Base-by-base conservation (phyloP, 176 grass and related monocot genomes). In the Oryza brachyantha region DNA sequence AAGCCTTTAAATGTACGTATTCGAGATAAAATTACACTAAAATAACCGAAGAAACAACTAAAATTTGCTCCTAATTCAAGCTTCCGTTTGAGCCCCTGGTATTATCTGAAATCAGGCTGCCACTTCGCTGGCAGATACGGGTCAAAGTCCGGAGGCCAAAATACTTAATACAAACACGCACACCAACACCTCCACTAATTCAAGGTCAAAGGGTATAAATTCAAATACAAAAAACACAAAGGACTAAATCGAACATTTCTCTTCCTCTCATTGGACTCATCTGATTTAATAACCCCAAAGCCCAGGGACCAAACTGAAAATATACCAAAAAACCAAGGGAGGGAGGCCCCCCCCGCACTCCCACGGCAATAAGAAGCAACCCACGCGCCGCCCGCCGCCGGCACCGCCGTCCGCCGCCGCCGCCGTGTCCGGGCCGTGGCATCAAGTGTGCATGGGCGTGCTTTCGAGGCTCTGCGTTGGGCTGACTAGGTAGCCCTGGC, bases 311-410 rank as follows among this genome's bases (percentile, higher is more conserved):
- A 22, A 72, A n/a, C 1, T 8, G 45, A 9, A 37, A 81, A 81
- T 77, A 68, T 3, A 4, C 7, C 10, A 16, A 12, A 46, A 75
- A 22, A 24, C 48, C 7, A 14, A 34, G 65, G 24, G 19, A 16
- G 29, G 10, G 36, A 0, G 60, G 25, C 13, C 41, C 65, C 28
- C 28, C 31, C 61, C 61, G 61, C 42, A 61, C 61, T 17, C 14
- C 68, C 62, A 82, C 85, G 57, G 79, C 85, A 75, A n/a, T n/a
- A 84, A 25, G 68, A 38, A 66, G 32, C 36, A 83, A 60, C 40
- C 46, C 72, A 21, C 48, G 72, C 81, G 62, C 32, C 57, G 38
- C 28, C 38, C 43, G 73, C 65, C 81, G 62, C 32, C 57, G 38
- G n/a, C n/a, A n/a, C 28, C 36, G 59, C 84, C 64, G 38, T 9